Evolutionary conservation across 169 alveolate genomes (phyloP).

Genomic region (Plasmodium inui): DNA sequence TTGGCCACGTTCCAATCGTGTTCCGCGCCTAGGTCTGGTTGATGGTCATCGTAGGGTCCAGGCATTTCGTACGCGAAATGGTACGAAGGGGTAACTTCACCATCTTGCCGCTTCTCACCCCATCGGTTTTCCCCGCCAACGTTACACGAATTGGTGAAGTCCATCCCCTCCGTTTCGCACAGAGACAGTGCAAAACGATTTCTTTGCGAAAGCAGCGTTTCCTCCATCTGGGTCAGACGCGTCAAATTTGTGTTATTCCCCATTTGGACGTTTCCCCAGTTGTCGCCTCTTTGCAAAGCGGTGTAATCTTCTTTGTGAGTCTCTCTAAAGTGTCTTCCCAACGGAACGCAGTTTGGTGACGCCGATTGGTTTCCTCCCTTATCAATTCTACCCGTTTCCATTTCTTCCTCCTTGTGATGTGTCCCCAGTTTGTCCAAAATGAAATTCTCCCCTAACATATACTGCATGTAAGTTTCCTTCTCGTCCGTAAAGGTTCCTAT

Average conservation of each 20-base stretch:
- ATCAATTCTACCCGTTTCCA: not conserved
- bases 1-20: not conserved
- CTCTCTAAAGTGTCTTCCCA: no score
- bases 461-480: not conserved
- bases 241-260: not conserved
- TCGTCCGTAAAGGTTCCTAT: not conserved
- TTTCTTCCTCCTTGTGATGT: not conserved
- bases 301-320: not conserved
- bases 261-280: not conserved
- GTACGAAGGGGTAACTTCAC: not conserved
- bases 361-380: not conserved
- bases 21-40: not conserved
- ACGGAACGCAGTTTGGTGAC: not conserved
- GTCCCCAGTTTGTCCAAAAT: not conserved
- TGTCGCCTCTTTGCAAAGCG: not conserved
- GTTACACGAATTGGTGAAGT: not conserved
- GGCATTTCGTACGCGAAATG: not conserved
- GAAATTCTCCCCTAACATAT: not conserved
- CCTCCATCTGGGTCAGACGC: not conserved
- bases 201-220: not conserved
- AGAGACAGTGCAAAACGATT: not conserved
- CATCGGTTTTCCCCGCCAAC: not conserved
- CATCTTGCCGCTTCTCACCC: not conserved
- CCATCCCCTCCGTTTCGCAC: not conserved
- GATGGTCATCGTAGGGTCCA: not conserved